Conservation (phyloP, 176 grass and related monocot species). For the Tillandsia fasciculata region DNA sequence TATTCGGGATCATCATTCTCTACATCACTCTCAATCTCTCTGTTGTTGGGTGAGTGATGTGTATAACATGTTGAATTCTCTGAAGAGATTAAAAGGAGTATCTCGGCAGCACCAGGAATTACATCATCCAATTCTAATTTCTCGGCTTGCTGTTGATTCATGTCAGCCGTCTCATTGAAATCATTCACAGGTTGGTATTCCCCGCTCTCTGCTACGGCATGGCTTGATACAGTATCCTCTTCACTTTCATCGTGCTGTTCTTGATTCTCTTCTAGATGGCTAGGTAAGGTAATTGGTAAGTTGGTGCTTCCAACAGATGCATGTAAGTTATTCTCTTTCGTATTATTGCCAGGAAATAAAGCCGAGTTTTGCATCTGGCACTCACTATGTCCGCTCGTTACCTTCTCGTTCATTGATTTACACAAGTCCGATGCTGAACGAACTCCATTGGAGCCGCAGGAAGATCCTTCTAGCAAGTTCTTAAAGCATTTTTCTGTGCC, state of each 20-base stretch:
- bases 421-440: slow-evolving; percentile 15
- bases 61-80: slow-evolving; percentile 15
- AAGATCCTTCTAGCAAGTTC: slow-evolving; percentile 6
- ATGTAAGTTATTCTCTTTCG: slow-evolving; percentile 41
- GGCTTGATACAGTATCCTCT: slow-evolving; percentile 35
- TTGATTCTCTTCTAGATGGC: slow-evolving; percentile 12
- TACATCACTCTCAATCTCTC: slow-evolving; percentile 11
- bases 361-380: slow-evolving; percentile 16
- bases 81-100: slow-evolving; percentile 54
- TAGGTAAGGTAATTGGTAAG: slow-evolving; percentile 18
- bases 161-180: slow-evolving; percentile 5
- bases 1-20: slow-evolving; percentile 18
- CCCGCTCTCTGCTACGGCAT: slow-evolving; percentile 16
- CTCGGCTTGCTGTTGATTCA: slow-evolving; percentile 18
- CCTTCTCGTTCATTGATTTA: slow-evolving; percentile 7
- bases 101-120: slow-evolving; percentile 47
- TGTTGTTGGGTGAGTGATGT: slow-evolving; percentile 8
- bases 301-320: slow-evolving; percentile 41
- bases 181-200: slow-evolving; percentile 16
- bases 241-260: slow-evolving; percentile 27
- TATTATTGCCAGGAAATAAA: slow-evolving; percentile 21
- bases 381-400: slow-evolving; percentile 10
- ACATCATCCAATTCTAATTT: slow-evolving; percentile 14
- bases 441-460: slow-evolving; percentile 1
- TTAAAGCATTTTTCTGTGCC: not conserved